Conservation (phyloP, 2,329 filamentous ascomycete species). For the Falciphora oryzae region DNA sequence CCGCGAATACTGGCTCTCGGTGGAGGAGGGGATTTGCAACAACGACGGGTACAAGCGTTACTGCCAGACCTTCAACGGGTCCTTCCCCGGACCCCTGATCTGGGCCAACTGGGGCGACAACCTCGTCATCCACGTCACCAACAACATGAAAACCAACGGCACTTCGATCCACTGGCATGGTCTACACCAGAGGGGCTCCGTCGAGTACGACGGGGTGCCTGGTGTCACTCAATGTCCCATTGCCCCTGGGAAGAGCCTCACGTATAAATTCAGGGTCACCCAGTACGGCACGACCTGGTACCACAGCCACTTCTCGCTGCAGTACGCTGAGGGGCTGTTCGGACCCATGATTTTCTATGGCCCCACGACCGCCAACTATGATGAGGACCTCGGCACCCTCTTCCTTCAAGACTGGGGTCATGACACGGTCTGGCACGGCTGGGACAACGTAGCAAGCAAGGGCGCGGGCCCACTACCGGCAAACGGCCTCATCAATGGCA, state of each 20-base stretch:
- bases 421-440: neutral
- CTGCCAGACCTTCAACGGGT: constrained; percentile 59
- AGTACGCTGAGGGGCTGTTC: constrained; percentile 37
- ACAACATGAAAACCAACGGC: constrained; percentile 32
- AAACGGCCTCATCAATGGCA: constrained; percentile 10
- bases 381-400: constrained; percentile 4
- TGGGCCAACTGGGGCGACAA: constrained; percentile 69
- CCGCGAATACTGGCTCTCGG: constrained; percentile 41
- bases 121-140: constrained; percentile 60
- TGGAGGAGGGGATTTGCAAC: constrained; percentile 27
- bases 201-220: constrained; percentile 27
- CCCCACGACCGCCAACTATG: constrained; percentile 4
- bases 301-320: constrained; percentile 30
- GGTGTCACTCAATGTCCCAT: constrained; percentile 47
- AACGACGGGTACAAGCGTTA: constrained; percentile 41
- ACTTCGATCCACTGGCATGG: constrained; percentile 32
- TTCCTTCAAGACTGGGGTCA: constrained; percentile 5
- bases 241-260: constrained; percentile 35
- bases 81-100: constrained; percentile 69
- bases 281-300: constrained; percentile 35
- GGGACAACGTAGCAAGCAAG: neutral
- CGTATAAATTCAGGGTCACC: constrained; percentile 27
- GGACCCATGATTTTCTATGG: constrained; percentile 39
- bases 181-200: constrained; percentile 24
- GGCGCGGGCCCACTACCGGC: neutral